These are phyloP conservation scores for Baorangia bicolor DNA, from an alignment of 768 basidiomycete genomes.

Conservation along the genomic window DNA sequence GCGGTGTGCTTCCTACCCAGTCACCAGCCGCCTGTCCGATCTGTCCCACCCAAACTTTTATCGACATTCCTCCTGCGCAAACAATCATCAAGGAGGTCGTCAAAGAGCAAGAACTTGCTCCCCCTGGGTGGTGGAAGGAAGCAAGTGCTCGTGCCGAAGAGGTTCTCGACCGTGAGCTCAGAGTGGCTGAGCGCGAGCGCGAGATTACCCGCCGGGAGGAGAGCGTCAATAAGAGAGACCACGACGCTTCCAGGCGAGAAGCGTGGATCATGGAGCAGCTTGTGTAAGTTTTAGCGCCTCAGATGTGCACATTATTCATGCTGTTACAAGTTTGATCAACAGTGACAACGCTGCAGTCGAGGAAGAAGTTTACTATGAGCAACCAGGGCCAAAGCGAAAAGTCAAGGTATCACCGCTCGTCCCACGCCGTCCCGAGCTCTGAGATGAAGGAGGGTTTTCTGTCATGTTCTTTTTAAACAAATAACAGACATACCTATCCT, in stretches of 20 bases:
- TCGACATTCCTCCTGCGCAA: constrained; percentile 62
- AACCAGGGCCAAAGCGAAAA: constrained; percentile 66
- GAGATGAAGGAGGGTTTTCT: constrained; percentile 83
- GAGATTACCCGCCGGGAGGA: constrained; percentile 88
- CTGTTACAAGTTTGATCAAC: constrained; percentile 54
- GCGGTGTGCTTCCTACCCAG: constrained; percentile 65
- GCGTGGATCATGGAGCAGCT: constrained; percentile 93
- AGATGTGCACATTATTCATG: constrained; percentile 1
- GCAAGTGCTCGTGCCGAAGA: constrained; percentile 75
- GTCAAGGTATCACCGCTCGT: constrained; percentile 85
- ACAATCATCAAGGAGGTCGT: constrained; percentile 88
- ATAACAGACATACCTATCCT: constrained; percentile 21
- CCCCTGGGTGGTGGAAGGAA: constrained; percentile 76
- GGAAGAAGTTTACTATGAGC: constrained; percentile 81
- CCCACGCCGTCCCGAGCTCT: constrained; percentile 89
- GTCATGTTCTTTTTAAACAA: constrained; percentile 33
- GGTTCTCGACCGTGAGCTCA: constrained; percentile 79
- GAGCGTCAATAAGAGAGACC: constrained; percentile 79
- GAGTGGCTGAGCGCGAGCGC: constrained; percentile 80
- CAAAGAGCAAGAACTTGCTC: constrained; percentile 75
- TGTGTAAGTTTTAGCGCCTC: constrained; percentile 51
- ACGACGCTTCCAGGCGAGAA: constrained; percentile 84
- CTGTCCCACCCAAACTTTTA: constrained; percentile 52
- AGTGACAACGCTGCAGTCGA: constrained; percentile 68
- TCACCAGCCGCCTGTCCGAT: constrained; percentile 55